phyloP scores from a whole-genome alignment of 495 filamentous ascomycete genomes.

The Hypoxylon perforatum region DNA sequence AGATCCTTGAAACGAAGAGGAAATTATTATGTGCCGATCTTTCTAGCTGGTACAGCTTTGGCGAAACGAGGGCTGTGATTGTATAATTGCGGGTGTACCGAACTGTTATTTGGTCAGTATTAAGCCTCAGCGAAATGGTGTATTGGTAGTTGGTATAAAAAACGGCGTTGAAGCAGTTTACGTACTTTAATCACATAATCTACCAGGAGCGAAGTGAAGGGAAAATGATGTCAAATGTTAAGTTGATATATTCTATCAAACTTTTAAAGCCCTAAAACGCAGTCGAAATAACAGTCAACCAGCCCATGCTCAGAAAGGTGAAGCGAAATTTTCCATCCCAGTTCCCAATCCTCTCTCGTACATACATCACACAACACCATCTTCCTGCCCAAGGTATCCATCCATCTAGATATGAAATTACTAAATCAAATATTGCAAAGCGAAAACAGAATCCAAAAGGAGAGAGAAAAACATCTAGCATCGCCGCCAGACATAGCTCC shows the following conservation, averaged over 20 bases:
- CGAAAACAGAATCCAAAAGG: background rate
- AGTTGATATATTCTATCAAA: conserved; percentile 26
- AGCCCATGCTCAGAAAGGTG: conserved; percentile 17
- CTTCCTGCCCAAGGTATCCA: background rate
- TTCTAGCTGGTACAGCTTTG: no score
- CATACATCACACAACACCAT: conserved; percentile 1
- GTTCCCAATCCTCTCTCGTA: background rate
- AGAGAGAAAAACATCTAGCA: conserved; percentile 43
- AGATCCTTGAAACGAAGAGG: no score
- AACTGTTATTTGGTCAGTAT: no score
- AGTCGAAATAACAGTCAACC: conserved; percentile 7
- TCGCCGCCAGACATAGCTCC: conserved; percentile 56
- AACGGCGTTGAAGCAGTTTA: no score
- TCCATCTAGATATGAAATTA: background rate
- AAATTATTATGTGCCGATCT: no score
- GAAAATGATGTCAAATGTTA: background rate
- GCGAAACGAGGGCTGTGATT: no score
- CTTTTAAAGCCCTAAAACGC: conserved; percentile 8
- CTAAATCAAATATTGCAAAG: background rate
- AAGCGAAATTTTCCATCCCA: conserved; percentile 6
- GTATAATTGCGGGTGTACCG: no score
- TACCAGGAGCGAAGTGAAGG: no score
- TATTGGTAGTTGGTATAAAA: conserved; percentile 29
- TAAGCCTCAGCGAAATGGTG: no score
- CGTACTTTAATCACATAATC: no score